Evolutionary conservation across 495 filamentous ascomycete species (phyloP), one percentile per base, ranked within the genome.

Genomic region (Apodospora peruviana): DNA sequence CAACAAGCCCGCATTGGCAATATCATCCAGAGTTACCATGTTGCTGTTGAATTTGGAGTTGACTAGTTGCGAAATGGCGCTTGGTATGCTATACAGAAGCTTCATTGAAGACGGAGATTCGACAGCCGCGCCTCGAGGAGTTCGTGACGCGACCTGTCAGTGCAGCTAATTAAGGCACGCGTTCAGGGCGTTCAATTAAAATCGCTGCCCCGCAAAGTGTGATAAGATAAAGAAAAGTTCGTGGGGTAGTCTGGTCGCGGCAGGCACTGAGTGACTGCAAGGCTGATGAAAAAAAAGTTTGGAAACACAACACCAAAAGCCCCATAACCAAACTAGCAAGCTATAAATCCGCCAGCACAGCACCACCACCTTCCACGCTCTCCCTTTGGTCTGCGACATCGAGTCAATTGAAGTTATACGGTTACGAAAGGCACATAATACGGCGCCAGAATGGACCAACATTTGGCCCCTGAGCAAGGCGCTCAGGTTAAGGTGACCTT

Each of bases 401-500:
- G n/a, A n/a, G n/a, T n/a, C n/a, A n/a, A n/a, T n/a, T n/a, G n/a
- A n/a, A n/a, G n/a, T n/a, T n/a, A n/a, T n/a, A n/a, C n/a, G n/a
- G n/a, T n/a, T n/a, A n/a, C n/a, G n/a, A n/a, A n/a, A n/a, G n/a
- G n/a, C n/a, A n/a, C n/a, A n/a, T n/a, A n/a, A n/a, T n/a, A n/a
- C n/a, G n/a, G 40, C 40, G 35, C 29, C 43, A 39, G 47, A 44
- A 65, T 64, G 62, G 64, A 65, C 39, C 57, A 52, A 12, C 32
- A 50, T 48, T 54, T 55, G 47, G 23, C 34, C 17, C 51, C 58
- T 39, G 60, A 60, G 47, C 48, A 42, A 9, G 58, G 51, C 40
- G 55, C 62, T 21, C 65, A 68, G 50, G 60, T 66, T 70, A 79
- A 59, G 69, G 77, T 83, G 43, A 75, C 74, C 56, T 82, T 83